These are phyloP conservation scores for Trichothecium sympodiale DNA, from an alignment of 2,329 filamentous ascomycete species.

Conservation along the genomic window DNA sequence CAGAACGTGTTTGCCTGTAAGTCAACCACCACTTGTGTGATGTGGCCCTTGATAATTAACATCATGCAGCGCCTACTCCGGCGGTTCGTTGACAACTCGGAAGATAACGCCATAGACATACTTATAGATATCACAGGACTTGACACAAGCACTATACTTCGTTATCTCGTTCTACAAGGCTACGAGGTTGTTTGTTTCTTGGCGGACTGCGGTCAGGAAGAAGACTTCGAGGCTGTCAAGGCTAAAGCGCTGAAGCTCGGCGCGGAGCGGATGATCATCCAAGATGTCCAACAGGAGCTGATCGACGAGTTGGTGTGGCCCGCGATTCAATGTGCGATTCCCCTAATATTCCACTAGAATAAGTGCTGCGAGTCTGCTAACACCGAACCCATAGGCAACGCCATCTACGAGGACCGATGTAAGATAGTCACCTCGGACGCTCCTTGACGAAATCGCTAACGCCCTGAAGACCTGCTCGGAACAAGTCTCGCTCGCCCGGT, in stretches of 20 bases:
- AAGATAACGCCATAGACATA: constrained; percentile 1
- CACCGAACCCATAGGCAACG: constrained; percentile 22
- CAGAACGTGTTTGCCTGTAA: constrained; percentile 13
- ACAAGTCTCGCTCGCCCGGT: constrained; percentile 52
- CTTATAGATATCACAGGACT: constrained; percentile 7
- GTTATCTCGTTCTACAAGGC: constrained; percentile 6
- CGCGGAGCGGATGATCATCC: constrained; percentile 30
- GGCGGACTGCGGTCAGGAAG: constrained; percentile 59
- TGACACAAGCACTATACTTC: constrained; percentile 11
- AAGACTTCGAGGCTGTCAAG: constrained; percentile 57
- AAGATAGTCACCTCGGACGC: constrained; percentile 4
- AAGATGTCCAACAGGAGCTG: constrained; percentile 58
- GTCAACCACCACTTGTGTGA: constrained; percentile 2
- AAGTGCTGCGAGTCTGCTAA: neutral
- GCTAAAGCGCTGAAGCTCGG: constrained; percentile 40
- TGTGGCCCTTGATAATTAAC: constrained; percentile 4
- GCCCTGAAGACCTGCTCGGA: constrained; percentile 19
- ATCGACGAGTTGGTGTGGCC: constrained; percentile 67
- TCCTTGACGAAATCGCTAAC: constrained; percentile 4
- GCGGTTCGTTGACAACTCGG: constrained; percentile 8
- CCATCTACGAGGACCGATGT: constrained; percentile 45
- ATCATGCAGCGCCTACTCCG: constrained; percentile 12
- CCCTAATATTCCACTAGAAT: too few relatives aligned
- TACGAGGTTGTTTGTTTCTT: constrained; percentile 25
- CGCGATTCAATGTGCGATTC: constrained; percentile 48